Conservation (phyloP, 2,329 filamentous ascomycete genomes). For the Colletotrichum lindemuthianum region DNA sequence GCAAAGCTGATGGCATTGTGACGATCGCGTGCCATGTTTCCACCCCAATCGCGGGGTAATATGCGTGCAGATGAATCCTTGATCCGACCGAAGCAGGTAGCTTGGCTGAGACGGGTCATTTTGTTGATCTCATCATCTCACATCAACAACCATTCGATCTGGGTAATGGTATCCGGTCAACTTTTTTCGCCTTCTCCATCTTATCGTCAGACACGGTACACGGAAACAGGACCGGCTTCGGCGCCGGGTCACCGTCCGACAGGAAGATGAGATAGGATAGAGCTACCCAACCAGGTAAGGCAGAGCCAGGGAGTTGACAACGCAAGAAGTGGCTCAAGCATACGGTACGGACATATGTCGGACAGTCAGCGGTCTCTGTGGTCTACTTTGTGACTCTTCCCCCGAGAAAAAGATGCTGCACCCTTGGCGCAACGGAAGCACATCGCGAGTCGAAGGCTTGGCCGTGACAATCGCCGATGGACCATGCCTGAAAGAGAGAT, state of each 20-base stretch:
- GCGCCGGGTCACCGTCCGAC: conserved; percentile 10
- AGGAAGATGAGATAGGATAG: conserved; percentile 29
- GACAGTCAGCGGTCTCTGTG: conserved; percentile 9
- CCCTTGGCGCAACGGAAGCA: conserved; percentile 29
- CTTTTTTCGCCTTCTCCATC: not conserved
- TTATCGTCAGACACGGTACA: conserved; percentile 1
- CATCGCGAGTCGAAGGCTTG: conserved; percentile 18
- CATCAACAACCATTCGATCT: not conserved
- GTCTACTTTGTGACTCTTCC: conserved; percentile 5
- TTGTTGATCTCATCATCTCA: not conserved
- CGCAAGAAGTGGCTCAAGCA: not conserved
- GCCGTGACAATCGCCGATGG: conserved; percentile 31
- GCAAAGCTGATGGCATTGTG: conserved; percentile 24
- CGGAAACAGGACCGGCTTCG: conserved; percentile 3
- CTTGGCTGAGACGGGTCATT: not conserved
- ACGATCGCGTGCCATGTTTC: conserved; percentile 3
- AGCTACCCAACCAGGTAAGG: conserved; percentile 17
- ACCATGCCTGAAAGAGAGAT: conserved; percentile 11
- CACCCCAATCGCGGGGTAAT: not conserved
- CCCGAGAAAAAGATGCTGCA: conserved; percentile 2
- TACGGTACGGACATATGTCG: conserved; percentile 33
- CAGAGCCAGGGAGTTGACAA: not conserved
- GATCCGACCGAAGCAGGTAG: too few relatives aligned
- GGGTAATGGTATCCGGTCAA: conserved; percentile 6
- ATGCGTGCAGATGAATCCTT: too few relatives aligned